These are phyloP conservation scores for Fraxinus latifolia DNA, from an alignment of 305 asterid species.

Conservation along the genomic window DNA sequence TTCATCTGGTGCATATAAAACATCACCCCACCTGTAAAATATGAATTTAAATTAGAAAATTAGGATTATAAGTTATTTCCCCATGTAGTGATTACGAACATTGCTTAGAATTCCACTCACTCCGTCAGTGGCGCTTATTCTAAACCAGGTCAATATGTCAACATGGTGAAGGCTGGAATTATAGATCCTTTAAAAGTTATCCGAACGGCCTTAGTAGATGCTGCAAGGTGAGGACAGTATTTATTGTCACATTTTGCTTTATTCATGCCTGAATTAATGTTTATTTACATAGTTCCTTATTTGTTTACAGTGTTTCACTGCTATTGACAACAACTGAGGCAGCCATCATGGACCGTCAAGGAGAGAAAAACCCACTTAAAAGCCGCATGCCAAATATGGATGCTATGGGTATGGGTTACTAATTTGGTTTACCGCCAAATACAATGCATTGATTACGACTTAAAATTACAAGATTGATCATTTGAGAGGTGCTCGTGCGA, in stretches of 20 bases:
- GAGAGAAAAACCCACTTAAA: conserved; percentile 53
- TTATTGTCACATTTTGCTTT: not conserved
- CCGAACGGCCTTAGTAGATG: conserved; percentile 74
- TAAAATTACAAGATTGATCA: not conserved
- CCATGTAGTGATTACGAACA: not conserved
- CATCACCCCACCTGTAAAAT: not conserved
- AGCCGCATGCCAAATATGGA: conserved; percentile 61
- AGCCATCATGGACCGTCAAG: conserved; percentile 49
- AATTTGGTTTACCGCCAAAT: not conserved
- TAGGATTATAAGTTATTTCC: not conserved
- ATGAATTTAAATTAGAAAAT: not conserved
- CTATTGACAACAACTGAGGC: conserved; percentile 80
- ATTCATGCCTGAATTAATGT: not conserved
- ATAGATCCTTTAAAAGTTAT: conserved; percentile 78
- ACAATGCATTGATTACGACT: not conserved
- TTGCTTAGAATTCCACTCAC: conserved; percentile 12
- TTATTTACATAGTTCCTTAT: conserved; percentile 5
- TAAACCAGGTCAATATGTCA: conserved; percentile 53
- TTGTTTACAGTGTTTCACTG: conserved; percentile 54
- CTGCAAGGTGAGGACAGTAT: conserved; percentile 56
- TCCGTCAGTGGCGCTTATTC: not conserved
- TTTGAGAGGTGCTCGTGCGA: not conserved
- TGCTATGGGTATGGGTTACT: conserved; percentile 51
- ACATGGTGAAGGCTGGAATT: conserved; percentile 85
- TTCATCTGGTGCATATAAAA: not conserved